A percentile compares a stretch with the other conserved stretches of the same genome.
Evolutionary conservation across 2,329 filamentous ascomycete species (phyloP).

Genomic region (Trichoderma brevicompactum): DNA sequence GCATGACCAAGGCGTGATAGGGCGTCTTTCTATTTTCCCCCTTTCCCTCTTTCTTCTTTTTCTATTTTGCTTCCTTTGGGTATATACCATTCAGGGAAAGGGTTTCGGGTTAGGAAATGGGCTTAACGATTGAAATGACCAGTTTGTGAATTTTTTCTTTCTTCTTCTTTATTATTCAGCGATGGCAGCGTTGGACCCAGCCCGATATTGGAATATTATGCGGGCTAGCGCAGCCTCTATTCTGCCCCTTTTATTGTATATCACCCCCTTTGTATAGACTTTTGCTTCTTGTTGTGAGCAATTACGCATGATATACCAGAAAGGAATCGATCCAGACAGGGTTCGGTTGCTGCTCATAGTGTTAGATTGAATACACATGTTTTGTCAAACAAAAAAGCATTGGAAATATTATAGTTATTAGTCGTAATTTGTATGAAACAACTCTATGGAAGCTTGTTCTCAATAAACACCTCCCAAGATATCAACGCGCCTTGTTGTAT

Average conservation of each 20-base stretch:
- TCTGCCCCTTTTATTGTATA: not conserved
- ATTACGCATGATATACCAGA: not conserved
- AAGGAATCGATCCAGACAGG: not conserved
- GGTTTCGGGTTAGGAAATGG: constrained; percentile 8
- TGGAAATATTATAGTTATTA: no score
- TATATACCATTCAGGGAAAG: constrained; percentile 15
- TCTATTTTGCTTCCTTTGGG: constrained; percentile 1
- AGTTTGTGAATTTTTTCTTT: not conserved
- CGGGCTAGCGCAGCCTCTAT: no score
- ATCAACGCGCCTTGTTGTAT: no score
- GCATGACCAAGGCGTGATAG: not conserved
- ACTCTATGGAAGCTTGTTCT: no score
- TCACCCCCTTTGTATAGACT: not conserved
- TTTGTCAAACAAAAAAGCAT: not conserved
- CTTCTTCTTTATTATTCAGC: no score
- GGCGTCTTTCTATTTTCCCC: not conserved
- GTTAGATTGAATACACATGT: not conserved
- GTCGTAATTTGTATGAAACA: no score
- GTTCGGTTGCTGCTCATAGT: not conserved
- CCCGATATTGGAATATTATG: not conserved
- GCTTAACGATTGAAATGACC: constrained; percentile 12
- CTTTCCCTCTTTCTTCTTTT: not conserved
- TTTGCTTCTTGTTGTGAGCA: not conserved
- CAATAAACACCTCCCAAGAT: no score
- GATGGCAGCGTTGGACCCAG: not conserved